phyloP scores from a whole-genome alignment of 164 flowering plant genomes.

The Piper betle region DNA sequence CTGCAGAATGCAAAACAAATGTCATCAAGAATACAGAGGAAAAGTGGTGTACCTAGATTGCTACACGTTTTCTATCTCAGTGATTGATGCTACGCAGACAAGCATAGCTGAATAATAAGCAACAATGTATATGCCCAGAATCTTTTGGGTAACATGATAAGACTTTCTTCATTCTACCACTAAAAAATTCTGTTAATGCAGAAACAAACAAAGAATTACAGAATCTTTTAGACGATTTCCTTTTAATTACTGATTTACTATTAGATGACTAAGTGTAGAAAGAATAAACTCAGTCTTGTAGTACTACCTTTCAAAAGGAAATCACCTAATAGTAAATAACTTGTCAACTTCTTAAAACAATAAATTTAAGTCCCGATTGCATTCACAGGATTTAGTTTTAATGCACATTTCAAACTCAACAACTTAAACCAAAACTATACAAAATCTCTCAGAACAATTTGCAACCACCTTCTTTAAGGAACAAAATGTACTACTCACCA shows the following conservation, averaged over 20 bases:
- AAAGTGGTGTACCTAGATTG: not conserved
- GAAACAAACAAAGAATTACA: no score
- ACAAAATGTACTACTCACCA: conserved; percentile 13
- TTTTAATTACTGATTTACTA: not conserved
- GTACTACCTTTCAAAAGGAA: not conserved
- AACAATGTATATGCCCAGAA: no score
- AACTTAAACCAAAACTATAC: not conserved
- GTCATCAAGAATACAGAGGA: not conserved
- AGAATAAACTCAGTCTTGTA: not conserved
- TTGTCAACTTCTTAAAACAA: not conserved
- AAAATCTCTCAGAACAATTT: not conserved
- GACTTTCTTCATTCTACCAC: no score
- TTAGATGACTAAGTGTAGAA: not conserved
- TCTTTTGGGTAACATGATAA: no score
- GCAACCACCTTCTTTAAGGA: not conserved
- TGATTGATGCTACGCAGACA: not conserved
- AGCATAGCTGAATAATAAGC: not conserved
- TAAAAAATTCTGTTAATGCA: no score
- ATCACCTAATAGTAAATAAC: not conserved
- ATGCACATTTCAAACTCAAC: not conserved
- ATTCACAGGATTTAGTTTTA: not conserved
- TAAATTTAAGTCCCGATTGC: not conserved
- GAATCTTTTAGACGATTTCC: no score
- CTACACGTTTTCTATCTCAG: not conserved
- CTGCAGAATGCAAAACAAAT: not conserved